phyloP scores from a whole-genome alignment of 108 stramenopile species.

The Fragilariopsis cylindrus region DNA sequence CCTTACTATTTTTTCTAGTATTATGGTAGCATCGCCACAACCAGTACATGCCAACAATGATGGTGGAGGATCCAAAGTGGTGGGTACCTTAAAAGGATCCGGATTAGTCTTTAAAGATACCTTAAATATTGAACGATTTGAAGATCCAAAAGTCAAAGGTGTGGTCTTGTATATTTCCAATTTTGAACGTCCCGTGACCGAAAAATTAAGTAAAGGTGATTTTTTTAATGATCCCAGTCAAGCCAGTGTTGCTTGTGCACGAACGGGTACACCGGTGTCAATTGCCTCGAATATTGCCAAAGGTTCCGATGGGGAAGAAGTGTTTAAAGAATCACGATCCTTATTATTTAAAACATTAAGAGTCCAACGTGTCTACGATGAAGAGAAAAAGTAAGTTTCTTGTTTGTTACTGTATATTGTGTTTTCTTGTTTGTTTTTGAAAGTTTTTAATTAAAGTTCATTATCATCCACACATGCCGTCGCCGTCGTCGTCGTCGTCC shows the following conservation, averaged over 20 bases:
- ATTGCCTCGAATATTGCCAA: conserved; percentile 79
- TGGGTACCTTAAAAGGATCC: conserved; percentile 75
- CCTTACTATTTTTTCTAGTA: conserved; percentile 7
- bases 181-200: conserved; percentile 89
- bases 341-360: conserved; percentile 86
- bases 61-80: conserved; percentile 50
- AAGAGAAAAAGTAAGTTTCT: conserved; percentile 54
- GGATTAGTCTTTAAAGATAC: conserved; percentile 92
- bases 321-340: conserved; percentile 82
- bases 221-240: conserved; percentile 88
- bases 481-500: neutral
- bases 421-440: neutral
- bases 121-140: conserved; percentile 74
- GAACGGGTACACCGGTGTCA: conserved; percentile 53
- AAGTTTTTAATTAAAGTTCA: neutral
- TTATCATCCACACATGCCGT: neutral
- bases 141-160: conserved; percentile 82
- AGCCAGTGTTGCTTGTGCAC: conserved; percentile 82
- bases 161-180: conserved; percentile 88
- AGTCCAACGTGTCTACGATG: conserved; percentile 85
- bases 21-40: neutral
- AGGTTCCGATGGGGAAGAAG: conserved; percentile 74
- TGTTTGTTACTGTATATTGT: neutral
- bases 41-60: conserved; percentile 22
- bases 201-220: conserved; percentile 60